phyloP scores from a whole-genome alignment of 2,329 filamentous ascomycete species.

The Acrocalymma vagum region DNA sequence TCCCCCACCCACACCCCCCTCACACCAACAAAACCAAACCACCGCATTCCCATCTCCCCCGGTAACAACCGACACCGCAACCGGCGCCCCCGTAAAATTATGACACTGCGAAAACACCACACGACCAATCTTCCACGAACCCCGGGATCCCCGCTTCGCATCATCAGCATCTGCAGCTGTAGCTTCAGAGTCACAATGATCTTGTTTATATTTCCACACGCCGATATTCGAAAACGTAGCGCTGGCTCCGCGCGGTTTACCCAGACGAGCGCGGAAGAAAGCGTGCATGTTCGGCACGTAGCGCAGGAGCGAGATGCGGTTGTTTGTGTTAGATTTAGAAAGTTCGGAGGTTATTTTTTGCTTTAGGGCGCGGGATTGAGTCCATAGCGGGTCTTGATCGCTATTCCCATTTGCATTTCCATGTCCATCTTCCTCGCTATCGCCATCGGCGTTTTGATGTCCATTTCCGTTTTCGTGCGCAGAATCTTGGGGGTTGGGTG shows the following conservation, averaged over 20 bases:
- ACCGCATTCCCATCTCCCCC: constrained; percentile 55
- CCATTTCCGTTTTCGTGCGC: too few relatives aligned
- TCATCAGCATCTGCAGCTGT: neutral
- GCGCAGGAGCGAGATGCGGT: constrained; percentile 48
- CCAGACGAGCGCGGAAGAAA: constrained; percentile 48
- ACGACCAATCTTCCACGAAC: constrained; percentile 42
- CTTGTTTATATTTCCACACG: constrained; percentile 28
- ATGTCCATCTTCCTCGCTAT: too few relatives aligned
- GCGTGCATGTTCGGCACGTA: constrained; percentile 51
- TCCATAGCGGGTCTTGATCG: constrained; percentile 17
- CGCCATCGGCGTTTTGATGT: too few relatives aligned
- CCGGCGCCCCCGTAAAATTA: constrained; percentile 46
- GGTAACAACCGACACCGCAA: constrained; percentile 52
- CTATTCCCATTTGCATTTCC: too few relatives aligned
- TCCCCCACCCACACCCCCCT: constrained; percentile 48
- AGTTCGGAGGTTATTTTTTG: constrained; percentile 19
- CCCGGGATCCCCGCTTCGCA: neutral
- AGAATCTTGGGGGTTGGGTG: neutral
- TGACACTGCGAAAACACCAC: constrained; percentile 57
- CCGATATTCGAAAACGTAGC: constrained; percentile 60
- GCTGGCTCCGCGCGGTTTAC: constrained; percentile 46
- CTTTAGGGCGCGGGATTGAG: constrained; percentile 25
- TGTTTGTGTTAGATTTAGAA: constrained; percentile 37
- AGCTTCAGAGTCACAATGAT: too few relatives aligned
- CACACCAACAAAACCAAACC: constrained; percentile 53